Conservation (phyloP, 106 monocot genomes). For the Dioscorea dumetorum region DNA sequence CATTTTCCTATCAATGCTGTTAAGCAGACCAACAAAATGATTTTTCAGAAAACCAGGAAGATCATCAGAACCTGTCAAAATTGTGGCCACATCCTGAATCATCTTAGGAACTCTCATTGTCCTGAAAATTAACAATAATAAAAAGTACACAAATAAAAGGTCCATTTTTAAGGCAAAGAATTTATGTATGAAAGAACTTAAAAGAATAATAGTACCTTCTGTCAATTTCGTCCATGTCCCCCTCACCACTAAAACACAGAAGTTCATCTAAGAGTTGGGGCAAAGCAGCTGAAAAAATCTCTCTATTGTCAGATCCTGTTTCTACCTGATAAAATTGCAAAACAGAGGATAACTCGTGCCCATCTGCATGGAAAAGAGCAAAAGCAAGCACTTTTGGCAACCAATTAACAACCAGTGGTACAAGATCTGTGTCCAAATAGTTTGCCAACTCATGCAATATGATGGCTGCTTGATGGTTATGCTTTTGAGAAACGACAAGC, state of each 20-base stretch:
- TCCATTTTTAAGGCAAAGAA: too few species aligned
- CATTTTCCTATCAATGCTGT: conserved; percentile 94
- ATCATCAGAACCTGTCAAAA: conserved; percentile 71
- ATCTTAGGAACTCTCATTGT: conserved; percentile 56
- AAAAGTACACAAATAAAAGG: background rate
- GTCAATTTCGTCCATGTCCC: conserved; percentile 35
- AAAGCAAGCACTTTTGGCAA: conserved; percentile 92
- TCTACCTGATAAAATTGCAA: conserved; percentile 79
- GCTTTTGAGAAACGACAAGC: conserved; percentile 63
- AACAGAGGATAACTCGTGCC: conserved; percentile 61
- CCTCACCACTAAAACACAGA: conserved; percentile 70
- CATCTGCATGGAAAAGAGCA: conserved; percentile 64
- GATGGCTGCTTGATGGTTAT: conserved; percentile 46
- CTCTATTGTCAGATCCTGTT: conserved; percentile 81
- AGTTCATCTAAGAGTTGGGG: conserved; percentile 90
- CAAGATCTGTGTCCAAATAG: conserved; percentile 52
- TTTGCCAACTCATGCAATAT: conserved; percentile 67
- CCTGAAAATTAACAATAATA: conserved; percentile 29
- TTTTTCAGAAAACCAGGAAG: conserved; percentile 84
- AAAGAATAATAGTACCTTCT: conserved; percentile 43
- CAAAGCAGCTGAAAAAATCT: conserved; percentile 92
- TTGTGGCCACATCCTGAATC: conserved; percentile 68
- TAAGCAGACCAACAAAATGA: conserved; percentile 95
- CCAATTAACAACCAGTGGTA: conserved; percentile 71
- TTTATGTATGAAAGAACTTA: background rate